These are phyloP conservation scores for Blumeria hordei DNA, from an alignment of 2,329 filamentous ascomycete genomes.

Conservation along the genomic window DNA sequence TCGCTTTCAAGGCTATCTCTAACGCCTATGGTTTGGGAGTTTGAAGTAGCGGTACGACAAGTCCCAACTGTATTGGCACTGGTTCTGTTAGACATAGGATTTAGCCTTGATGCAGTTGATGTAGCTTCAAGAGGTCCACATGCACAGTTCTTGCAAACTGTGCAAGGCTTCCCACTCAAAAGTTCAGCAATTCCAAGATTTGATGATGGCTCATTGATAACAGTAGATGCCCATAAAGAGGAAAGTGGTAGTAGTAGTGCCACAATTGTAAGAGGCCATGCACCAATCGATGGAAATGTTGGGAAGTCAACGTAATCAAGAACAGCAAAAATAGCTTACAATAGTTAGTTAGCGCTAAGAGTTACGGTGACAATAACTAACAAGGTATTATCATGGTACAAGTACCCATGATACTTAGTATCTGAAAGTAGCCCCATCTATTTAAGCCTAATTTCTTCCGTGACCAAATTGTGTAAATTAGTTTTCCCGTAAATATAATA, in stretches of 20 bases:
- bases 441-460: conserved; percentile 30
- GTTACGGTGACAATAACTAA: conserved; percentile 16
- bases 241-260: conserved; percentile 40
- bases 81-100: background rate
- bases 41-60: too few relatives aligned
- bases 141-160: background rate
- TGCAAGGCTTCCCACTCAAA: background rate
- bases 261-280: conserved; percentile 30
- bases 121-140: background rate
- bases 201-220: conserved; percentile 6
- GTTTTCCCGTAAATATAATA: conserved; percentile 34
- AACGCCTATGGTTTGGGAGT: too few relatives aligned
- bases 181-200: conserved; percentile 6
- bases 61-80: too few relatives aligned
- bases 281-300: conserved; percentile 26
- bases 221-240: conserved; percentile 34
- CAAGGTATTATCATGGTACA: conserved; percentile 42
- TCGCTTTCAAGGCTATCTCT: background rate
- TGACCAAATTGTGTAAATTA: conserved; percentile 30
- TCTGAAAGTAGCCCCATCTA: conserved; percentile 38
- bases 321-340: conserved; percentile 32
- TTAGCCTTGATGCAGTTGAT: background rate
- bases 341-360: conserved; percentile 4
- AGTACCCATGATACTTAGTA: conserved; percentile 42
- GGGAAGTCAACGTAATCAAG: conserved; percentile 24